A percentile compares a stretch with the other conserved stretches of the same genome.
phyloP scores from a whole-genome alignment of 202 grass and related monocot genomes.

The Zoysia matrella region DNA sequence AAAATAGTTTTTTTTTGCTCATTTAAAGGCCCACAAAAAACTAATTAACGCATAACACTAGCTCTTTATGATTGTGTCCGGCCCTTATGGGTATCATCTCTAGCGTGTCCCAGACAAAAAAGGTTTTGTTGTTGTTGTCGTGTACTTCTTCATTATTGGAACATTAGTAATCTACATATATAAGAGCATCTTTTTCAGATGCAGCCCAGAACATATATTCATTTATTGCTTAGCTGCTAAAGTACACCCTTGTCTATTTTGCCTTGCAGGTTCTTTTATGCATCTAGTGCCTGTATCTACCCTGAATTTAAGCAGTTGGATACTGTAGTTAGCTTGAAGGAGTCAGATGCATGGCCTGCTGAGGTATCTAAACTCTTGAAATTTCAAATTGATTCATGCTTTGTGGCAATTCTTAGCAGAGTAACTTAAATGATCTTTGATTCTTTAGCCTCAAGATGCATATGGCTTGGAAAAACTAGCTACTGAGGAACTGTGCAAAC shows the following conservation, averaged over 20 bases:
- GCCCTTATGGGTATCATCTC: too few relatives aligned
- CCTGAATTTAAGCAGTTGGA: slow-evolving; percentile 95
- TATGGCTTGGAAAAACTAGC: slow-evolving; percentile 98
- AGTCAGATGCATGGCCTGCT: slow-evolving; percentile 93
- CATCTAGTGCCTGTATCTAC: slow-evolving; percentile 91
- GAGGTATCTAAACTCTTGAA: slow-evolving; percentile 53
- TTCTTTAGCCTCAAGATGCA: slow-evolving; percentile 87
- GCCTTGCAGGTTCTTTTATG: slow-evolving; percentile 76
- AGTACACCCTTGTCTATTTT: slow-evolving; percentile 12
- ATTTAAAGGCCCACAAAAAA: slow-evolving; percentile 7
- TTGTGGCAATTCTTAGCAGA: background rate
- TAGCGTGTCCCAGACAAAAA: too few relatives aligned
- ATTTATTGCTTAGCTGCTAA: background rate
- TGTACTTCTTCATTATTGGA: background rate
- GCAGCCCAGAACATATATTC: background rate
- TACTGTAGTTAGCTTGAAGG: slow-evolving; percentile 88
- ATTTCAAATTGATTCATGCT: slow-evolving; percentile 25
- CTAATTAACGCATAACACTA: background rate
- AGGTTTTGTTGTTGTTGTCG: too few relatives aligned
- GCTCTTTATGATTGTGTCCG: too few relatives aligned
- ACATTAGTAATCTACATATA: background rate
- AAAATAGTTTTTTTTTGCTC: background rate
- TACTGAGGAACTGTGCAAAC: slow-evolving; percentile 96
- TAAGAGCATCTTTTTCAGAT: background rate
- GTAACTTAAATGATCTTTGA: background rate